Percentiles rank a stretch among this genome's conserved stretches.
Evolutionary conservation across 2,329 filamentous ascomycete species (phyloP).

Genomic region (Pseudogymnoascus sp.): DNA sequence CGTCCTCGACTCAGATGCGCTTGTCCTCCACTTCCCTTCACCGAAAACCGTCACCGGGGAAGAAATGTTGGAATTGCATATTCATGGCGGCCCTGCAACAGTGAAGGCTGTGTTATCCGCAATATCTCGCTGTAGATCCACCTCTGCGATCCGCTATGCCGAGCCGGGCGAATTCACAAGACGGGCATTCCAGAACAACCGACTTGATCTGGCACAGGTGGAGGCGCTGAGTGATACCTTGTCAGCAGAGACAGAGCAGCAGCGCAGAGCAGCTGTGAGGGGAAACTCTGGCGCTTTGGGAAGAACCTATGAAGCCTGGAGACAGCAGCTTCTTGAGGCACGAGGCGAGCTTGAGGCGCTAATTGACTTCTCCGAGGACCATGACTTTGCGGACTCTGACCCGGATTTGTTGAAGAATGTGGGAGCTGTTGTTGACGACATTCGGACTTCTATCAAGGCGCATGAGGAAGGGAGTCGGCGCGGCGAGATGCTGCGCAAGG

Average conservation of each 20-base stretch:
- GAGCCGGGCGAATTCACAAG: conserved; percentile 94
- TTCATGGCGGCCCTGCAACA: conserved; percentile 88
- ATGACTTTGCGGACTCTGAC: conserved; percentile 89
- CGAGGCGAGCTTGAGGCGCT: conserved; percentile 89
- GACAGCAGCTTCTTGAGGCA: conserved; percentile 66
- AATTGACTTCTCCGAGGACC: conserved; percentile 95
- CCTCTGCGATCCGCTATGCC: conserved; percentile 63
- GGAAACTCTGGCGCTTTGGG: conserved; percentile 66
- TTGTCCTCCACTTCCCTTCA: conserved; percentile 74
- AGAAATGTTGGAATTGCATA: conserved; percentile 83
- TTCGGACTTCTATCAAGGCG: conserved; percentile 56
- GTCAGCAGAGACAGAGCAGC: conserved; percentile 78
- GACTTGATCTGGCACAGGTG: conserved; percentile 79
- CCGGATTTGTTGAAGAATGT: conserved; percentile 65
- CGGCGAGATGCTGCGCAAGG: conserved; percentile 75
- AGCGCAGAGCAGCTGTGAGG: conserved; percentile 76
- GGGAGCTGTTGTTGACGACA: conserved; percentile 50
- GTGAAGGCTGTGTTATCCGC: conserved; percentile 78
- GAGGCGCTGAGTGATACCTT: conserved; percentile 58
- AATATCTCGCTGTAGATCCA: conserved; percentile 44
- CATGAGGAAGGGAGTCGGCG: conserved; percentile 73
- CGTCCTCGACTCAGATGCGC: conserved; percentile 66
- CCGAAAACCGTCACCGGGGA: conserved; percentile 86
- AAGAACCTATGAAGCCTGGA: conserved; percentile 75
- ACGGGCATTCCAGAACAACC: conserved; percentile 79